Evolutionary conservation across 2,329 filamentous ascomycete genomes (phyloP).

Genomic region (Aspergillus spinulosporus): DNA sequence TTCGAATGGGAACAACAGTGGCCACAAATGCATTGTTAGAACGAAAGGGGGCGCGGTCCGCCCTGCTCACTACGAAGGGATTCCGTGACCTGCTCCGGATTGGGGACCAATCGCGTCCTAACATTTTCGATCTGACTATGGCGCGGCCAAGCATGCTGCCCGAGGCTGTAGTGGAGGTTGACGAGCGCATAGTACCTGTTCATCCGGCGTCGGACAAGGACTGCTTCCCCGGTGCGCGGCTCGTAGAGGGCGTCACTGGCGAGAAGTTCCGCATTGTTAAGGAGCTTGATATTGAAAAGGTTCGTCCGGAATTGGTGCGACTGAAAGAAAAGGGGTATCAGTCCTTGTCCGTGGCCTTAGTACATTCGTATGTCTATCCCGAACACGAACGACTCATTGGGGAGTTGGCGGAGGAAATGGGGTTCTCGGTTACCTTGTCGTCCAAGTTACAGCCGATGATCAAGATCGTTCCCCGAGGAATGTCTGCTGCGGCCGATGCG

Average conservation of each 20-base stretch:
- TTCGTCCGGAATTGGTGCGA: background rate
- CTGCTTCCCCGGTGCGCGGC: constrained; percentile 64
- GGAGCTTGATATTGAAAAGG: background rate
- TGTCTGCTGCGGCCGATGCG: constrained; percentile 74
- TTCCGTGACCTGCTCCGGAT: background rate
- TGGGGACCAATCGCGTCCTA: background rate
- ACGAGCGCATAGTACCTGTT: background rate
- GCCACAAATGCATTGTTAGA: background rate
- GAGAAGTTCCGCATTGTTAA: background rate
- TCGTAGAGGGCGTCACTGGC: background rate
- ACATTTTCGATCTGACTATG: background rate
- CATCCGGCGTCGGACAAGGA: constrained; percentile 44
- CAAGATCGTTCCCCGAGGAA: constrained; percentile 75
- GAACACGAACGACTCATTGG: constrained; percentile 79
- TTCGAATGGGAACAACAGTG: background rate
- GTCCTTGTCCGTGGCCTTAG: background rate
- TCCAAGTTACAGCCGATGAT: constrained; percentile 81
- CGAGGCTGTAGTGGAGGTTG: background rate
- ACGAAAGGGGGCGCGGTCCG: background rate
- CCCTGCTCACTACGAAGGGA: background rate
- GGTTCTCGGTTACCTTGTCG: constrained; percentile 75
- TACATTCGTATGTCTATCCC: constrained; percentile 50
- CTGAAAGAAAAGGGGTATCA: background rate
- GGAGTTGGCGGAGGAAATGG: constrained; percentile 73
- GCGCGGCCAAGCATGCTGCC: background rate